A percentile compares a stretch with the other conserved stretches of the same genome.
These are phyloP conservation scores for Solanum sejunctum DNA, from an alignment of 257 asterid genomes.

Conservation along the genomic window DNA sequence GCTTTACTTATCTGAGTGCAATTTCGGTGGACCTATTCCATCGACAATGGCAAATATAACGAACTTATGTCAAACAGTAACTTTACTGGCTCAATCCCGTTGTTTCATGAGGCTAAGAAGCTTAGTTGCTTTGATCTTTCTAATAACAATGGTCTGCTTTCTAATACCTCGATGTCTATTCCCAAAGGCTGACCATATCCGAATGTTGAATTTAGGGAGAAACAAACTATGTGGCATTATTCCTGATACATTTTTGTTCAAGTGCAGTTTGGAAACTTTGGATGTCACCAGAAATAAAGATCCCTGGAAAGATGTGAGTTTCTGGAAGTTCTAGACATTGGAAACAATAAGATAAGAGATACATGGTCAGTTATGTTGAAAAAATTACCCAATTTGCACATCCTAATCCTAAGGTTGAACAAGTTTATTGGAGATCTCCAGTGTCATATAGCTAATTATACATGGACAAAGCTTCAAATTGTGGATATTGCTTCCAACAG, in stretches of 20 bases:
- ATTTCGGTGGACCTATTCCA: too few relatives aligned
- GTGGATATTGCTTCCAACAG: neutral
- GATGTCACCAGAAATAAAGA: neutral
- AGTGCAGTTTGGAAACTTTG: neutral
- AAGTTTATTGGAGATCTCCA: neutral
- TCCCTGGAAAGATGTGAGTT: neutral
- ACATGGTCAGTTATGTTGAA: neutral
- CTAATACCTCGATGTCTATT: neutral
- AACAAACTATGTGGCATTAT: neutral
- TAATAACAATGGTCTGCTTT: neutral
- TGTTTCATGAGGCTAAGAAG: neutral
- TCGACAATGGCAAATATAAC: too few relatives aligned
- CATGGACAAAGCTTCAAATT: neutral
- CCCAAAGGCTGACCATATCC: neutral
- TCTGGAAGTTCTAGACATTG: neutral
- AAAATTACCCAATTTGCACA: too few relatives aligned
- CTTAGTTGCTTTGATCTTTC: neutral
- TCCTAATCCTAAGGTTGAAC: too few relatives aligned
- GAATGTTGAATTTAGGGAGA: neutral
- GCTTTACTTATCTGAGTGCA: neutral
- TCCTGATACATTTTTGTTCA: neutral
- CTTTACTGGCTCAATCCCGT: constrained; percentile 6
- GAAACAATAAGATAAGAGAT: neutral
- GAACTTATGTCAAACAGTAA: neutral
- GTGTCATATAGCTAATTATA: neutral